Evolutionary conservation across 2,329 filamentous ascomycete species (phyloP), one percentile per base, ranked within the genome.

Genomic region (Piedraia hortae): DNA sequence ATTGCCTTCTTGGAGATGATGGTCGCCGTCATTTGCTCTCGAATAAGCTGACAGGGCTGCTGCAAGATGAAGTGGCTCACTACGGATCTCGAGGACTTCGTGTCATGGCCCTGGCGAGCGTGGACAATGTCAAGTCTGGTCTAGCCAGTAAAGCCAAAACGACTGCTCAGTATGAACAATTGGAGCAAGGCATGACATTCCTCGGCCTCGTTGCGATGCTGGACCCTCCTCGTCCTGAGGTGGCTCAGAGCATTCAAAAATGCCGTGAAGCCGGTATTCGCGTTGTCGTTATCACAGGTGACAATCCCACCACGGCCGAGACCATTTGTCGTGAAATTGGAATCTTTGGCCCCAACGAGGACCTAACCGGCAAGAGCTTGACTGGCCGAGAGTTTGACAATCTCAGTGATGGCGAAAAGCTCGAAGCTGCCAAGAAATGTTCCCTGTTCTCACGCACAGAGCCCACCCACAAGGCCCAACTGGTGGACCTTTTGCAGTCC

Each of bases 301-400:
- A 97, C 50, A 97, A 90, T 52, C 78, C 72, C 43, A 89, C 88
- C 52, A 97, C 85, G 3, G 85, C 85, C 5, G 85, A 97, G 53
- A 82, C 77, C 29, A 91, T 97, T 42, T 97, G 85, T 53, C 72
- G 82, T 37, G 73, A 90, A 46, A 97, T 97, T 43, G 85, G 85
- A 29, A 68, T 97, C 23, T 97, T 97, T 45, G 70, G 66, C 9
- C 50, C 60, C 32, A 50, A 69, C 28, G 82, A 93, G 46, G 62
- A 91, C 39, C 59, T 93, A 12, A 62, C 54, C 19, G 80, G 80
- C 37, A 93, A 91, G 59, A 91, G 78, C 48, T 93, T 62, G 39
- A 97, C 85, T 31, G 85, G 85, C 25, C 70, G 82, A 33, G 73
- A 97, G 45, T 97, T 97, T 34, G 85, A 97, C 39, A 65, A 66